Evolutionary conservation across 257 asterid genomes (phyloP).

Genomic region (Henckelia pumila): DNA sequence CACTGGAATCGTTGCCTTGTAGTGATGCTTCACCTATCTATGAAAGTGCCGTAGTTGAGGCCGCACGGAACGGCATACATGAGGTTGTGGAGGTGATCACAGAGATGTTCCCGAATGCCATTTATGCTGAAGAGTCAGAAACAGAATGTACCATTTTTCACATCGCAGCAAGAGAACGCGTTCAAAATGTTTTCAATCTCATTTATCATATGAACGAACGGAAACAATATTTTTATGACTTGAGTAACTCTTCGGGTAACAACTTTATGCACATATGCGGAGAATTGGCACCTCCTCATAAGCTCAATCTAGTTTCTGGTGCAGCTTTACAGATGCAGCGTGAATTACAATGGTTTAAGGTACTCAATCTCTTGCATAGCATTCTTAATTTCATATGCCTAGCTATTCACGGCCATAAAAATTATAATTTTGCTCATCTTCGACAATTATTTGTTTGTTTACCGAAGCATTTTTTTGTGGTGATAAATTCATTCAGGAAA

Average conservation of each 20-base stretch:
- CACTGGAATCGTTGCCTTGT: not conserved
- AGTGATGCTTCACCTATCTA: not conserved
- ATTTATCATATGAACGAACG: conserved; percentile 6
- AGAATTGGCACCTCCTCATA: not conserved
- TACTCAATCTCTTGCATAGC: not conserved
- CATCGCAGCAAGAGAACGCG: conserved; percentile 16
- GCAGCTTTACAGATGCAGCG: conserved; percentile 11
- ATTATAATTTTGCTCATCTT: too few relatives aligned
- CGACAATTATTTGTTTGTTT: not conserved
- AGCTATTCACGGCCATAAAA: not conserved
- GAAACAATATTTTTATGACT: not conserved
- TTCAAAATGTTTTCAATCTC: conserved; percentile 9
- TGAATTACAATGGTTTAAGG: conserved; percentile 26
- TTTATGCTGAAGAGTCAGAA: not conserved
- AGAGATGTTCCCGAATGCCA: conserved; percentile 3
- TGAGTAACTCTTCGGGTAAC: not conserved
- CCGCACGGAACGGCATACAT: conserved; percentile 15
- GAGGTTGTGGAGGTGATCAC: conserved; percentile 20
- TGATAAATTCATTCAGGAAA: conserved; percentile 1
- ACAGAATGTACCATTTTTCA: not conserved
- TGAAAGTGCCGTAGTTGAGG: not conserved
- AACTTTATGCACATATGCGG: conserved; percentile 13
- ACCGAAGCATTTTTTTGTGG: not conserved
- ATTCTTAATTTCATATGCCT: not conserved
- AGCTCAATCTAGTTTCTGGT: not conserved